Percentiles rank a stretch among this genome's conserved stretches.
Evolutionary conservation across 805 yeast species (phyloP).

Genomic region (Wickerhamiella cacticola): DNA sequence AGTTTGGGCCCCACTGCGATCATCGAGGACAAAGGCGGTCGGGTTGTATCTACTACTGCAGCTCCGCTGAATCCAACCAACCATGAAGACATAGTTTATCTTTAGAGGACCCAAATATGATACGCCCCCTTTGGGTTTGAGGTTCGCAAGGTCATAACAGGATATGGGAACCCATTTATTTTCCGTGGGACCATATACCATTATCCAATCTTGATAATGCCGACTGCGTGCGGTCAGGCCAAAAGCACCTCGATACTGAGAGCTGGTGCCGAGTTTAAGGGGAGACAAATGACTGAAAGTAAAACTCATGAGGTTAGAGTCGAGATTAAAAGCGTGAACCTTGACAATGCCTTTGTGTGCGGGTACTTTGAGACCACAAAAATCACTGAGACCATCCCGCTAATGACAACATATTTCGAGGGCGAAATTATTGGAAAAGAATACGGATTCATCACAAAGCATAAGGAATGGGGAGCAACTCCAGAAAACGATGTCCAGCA

Average conservation of each 20-base stretch:
- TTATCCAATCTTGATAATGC: slow-evolving; percentile 7
- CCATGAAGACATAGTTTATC: slow-evolving; percentile 1
- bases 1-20: not conserved
- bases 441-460: slow-evolving; percentile 47
- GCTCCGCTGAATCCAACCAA: not conserved
- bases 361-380: slow-evolving; percentile 56
- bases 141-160: not conserved
- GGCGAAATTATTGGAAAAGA: slow-evolving; percentile 56
- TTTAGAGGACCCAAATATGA: not conserved
- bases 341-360: slow-evolving; percentile 38
- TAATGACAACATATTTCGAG: slow-evolving; percentile 57
- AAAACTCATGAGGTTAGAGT: slow-evolving; percentile 56
- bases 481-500: slow-evolving; percentile 52
- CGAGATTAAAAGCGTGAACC: slow-evolving; percentile 57
- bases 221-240: slow-evolving; percentile 7
- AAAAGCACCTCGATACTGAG: slow-evolving; percentile 28
- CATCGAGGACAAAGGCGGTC: not conserved
- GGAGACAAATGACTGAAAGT: slow-evolving; percentile 59
- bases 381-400: slow-evolving; percentile 48
- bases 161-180: slow-evolving; percentile 5
- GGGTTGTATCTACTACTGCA: not conserved
- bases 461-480: slow-evolving; percentile 48
- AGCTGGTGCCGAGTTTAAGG: slow-evolving; percentile 51
- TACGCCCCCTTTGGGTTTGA: not conserved
- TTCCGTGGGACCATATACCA: not conserved